Evolutionary conservation across 2,329 filamentous ascomycete genomes (phyloP).

Genomic region (Penicillium frequentans): DNA sequence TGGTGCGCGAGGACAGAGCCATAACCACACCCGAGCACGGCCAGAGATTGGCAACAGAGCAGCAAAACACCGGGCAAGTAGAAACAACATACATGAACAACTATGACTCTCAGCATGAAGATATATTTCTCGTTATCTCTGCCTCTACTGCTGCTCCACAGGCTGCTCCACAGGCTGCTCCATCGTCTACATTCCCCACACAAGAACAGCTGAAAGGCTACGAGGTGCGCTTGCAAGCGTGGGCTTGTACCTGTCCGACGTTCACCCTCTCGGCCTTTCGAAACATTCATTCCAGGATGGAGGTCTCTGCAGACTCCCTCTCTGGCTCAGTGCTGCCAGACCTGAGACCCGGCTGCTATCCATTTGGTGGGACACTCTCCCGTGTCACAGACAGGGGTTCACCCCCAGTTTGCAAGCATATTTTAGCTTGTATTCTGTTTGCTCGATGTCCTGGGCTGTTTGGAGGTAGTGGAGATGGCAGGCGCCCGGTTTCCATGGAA

Average conservation of each 20-base stretch:
- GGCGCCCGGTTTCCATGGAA: slow-evolving; percentile 55
- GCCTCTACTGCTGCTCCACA: slow-evolving; percentile 40
- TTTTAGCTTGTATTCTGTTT: slow-evolving; percentile 77
- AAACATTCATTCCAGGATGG: slow-evolving; percentile 29
- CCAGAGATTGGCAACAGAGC: not conserved
- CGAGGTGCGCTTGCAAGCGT: slow-evolving; percentile 70
- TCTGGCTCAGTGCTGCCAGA: slow-evolving; percentile 11
- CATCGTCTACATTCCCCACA: slow-evolving; percentile 25
- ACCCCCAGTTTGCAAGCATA: slow-evolving; percentile 72
- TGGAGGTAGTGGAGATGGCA: slow-evolving; percentile 55
- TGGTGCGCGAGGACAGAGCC: slow-evolving; percentile 30
- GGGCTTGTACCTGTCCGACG: slow-evolving; percentile 87
- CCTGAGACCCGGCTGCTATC: slow-evolving; percentile 18
- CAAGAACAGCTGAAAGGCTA: slow-evolving; percentile 51
- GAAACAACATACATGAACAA: not conserved
- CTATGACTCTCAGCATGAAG: slow-evolving; percentile 4
- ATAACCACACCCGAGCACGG: slow-evolving; percentile 1
- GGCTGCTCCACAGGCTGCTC: slow-evolving; percentile 18
- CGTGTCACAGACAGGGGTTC: slow-evolving; percentile 16
- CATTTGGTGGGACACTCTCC: slow-evolving; percentile 40
- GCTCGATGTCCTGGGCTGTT: slow-evolving; percentile 64
- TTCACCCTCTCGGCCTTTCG: slow-evolving; percentile 75
- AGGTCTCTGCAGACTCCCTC: not conserved
- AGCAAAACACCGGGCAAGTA: not conserved
- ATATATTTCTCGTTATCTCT: slow-evolving; percentile 66